A percentile compares a stretch with the other conserved stretches of the same genome.
These are phyloP conservation scores for Candida tibetensis DNA, from an alignment of 805 yeast genomes.

Conservation along the genomic window DNA sequence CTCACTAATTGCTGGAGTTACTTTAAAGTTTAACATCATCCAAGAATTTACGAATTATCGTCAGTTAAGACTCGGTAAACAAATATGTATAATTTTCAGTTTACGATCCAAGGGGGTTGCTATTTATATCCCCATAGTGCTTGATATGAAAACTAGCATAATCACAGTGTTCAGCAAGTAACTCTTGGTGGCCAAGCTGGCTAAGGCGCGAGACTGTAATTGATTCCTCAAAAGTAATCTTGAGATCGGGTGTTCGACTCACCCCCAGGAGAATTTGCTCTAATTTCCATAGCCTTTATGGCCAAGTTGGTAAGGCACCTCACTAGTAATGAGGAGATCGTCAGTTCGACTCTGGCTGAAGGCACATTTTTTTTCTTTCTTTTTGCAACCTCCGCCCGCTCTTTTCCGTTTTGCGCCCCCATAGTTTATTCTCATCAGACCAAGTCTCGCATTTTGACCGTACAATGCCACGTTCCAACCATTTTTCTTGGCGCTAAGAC, in stretches of 20 bases:
- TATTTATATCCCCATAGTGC: too few relatives aligned
- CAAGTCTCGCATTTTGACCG: too few relatives aligned
- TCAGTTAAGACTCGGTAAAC: too few relatives aligned
- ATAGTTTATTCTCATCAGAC: neutral
- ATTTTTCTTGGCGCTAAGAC: slow-evolving; percentile 10
- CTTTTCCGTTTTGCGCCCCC: too few relatives aligned
- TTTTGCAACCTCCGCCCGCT: neutral
- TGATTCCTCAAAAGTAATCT: slow-evolving; percentile 31
- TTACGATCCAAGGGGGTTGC: too few relatives aligned
- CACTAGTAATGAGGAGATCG: slow-evolving; percentile 18
- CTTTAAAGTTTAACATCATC: too few relatives aligned
- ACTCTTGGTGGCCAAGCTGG: slow-evolving; percentile 48
- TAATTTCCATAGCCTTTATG: slow-evolving; percentile 8
- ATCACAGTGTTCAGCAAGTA: too few relatives aligned
- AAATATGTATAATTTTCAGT: too few relatives aligned
- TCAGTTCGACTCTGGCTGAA: slow-evolving; percentile 16
- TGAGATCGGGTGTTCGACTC: slow-evolving; percentile 49
- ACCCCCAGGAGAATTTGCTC: slow-evolving; percentile 41
- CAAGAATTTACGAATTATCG: too few relatives aligned
- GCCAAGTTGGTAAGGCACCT: slow-evolving; percentile 17
- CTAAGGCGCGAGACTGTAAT: slow-evolving; percentile 48
- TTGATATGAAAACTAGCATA: too few relatives aligned
- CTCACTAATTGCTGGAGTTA: too few relatives aligned
- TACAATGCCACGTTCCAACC: neutral
- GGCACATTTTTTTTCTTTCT: slow-evolving; percentile 8